These are phyloP conservation scores for Lyophyllum semitale DNA, from an alignment of 768 basidiomycete species.

Conservation along the genomic window DNA sequence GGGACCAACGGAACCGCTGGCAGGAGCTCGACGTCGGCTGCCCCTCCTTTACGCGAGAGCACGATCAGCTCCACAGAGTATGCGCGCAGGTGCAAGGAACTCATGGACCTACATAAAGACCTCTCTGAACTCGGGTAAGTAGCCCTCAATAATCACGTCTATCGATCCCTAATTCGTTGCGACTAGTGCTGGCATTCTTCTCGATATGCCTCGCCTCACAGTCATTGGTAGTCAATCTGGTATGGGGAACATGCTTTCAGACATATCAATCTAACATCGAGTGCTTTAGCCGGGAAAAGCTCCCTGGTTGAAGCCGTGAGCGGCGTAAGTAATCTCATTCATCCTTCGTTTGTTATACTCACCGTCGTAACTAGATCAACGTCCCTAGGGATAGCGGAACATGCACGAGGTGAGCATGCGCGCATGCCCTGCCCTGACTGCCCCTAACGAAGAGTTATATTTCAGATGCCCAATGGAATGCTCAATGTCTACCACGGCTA, in stretches of 20 bases:
- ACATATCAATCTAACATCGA: background rate
- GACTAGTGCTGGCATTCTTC: background rate
- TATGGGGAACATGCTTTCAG: background rate
- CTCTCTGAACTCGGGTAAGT: background rate
- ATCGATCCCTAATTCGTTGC: no score
- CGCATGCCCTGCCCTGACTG: background rate
- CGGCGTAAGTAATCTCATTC: background rate
- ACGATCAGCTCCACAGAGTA: background rate
- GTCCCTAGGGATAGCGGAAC: slow-evolving; percentile 66
- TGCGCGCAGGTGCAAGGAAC: background rate
- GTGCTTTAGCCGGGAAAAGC: background rate
- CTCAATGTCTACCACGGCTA: slow-evolving; percentile 40
- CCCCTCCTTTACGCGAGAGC: background rate
- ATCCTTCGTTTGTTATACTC: background rate
- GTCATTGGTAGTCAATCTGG: background rate
- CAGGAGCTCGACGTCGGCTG: background rate
- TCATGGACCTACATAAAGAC: background rate
- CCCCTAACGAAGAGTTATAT: background rate
- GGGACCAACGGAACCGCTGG: no score
- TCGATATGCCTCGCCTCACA: background rate
- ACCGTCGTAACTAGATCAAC: slow-evolving; percentile 44
- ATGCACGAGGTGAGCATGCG: slow-evolving; percentile 46
- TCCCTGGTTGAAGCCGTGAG: background rate
- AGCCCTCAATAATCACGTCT: background rate
- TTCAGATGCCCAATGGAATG: slow-evolving; percentile 57